Base-by-base conservation (phyloP, 176 grass and related monocot genomes). In the Eragrostis nindensis region DNA sequence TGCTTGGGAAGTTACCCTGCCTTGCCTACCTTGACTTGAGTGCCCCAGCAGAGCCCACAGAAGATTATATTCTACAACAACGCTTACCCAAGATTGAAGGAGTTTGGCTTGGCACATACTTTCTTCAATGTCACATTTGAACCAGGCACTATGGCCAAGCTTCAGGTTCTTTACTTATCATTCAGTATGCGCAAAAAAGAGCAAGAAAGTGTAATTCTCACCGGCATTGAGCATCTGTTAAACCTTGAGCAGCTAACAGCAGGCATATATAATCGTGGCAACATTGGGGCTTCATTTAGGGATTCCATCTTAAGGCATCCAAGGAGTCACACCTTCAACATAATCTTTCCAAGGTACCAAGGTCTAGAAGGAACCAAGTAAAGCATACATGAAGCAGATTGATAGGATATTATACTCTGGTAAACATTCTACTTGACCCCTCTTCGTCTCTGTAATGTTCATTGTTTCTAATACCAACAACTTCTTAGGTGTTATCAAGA, bases 271-370 rank as follows among this genome's bases (percentile, higher is more conserved):
- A 39, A 4, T 17, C 32, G 7, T 66, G 63, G 7, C 4, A 10
- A 7, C 8, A 41, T 21, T 15, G 63, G 32, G 63, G 7, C 36
- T 39, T 39, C 30, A 21, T 66, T 66, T 10, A 66, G 63, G 16
- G 36, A 66, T 66, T 15, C 36, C 30, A 41, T 66, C 63, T 66
- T 66, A 66, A 66, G 63, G 36, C 63, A 66, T 39, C 63, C 63
- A 40, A 41, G 32, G 36, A 66, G 63, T 66, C 17, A 41, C 5
- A 41, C 6, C 16, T 66, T 66, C 63, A 21, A 66, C 7, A 66
- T 66, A 66, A 16, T 66, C 5, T 66, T 66, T 66, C 16, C 32
- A 66, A 16, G 30, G 15, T 19, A 36, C n/a, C n/a, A n/a, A n/a
- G n/a, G n/a, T n/a, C n/a, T n/a, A n/a, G n/a, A n/a, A n/a, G n/a